These are phyloP conservation scores for Aureobasidium leucospermi DNA, from an alignment of 2,329 filamentous ascomycete species.

Conservation along the genomic window DNA sequence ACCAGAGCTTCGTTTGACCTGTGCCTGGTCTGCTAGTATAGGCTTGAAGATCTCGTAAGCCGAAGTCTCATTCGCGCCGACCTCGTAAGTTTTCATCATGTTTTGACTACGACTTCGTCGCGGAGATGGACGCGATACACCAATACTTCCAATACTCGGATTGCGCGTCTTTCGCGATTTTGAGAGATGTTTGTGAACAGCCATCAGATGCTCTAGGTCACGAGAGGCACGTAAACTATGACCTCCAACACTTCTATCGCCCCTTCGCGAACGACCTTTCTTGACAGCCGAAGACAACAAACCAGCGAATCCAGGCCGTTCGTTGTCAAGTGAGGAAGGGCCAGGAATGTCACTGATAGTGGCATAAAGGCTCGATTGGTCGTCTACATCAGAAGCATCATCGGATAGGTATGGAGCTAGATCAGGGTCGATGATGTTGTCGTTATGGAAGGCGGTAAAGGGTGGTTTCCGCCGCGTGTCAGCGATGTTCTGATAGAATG, in stretches of 20 bases:
- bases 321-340: constrained; percentile 57
- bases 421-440: constrained; percentile 97
- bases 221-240: constrained; percentile 56
- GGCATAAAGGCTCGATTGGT: constrained; percentile 77
- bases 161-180: constrained; percentile 68
- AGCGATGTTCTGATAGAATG: constrained; percentile 69
- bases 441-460: constrained; percentile 90
- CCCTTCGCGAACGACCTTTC: constrained; percentile 62
- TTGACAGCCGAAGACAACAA: constrained; percentile 61
- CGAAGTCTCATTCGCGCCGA: constrained; percentile 16
- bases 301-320: constrained; percentile 65
- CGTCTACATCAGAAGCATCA: constrained; percentile 68
- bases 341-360: constrained; percentile 43
- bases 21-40: background rate
- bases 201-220: constrained; percentile 57
- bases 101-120: constrained; percentile 52
- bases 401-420: constrained; percentile 94
- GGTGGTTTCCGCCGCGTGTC: constrained; percentile 51
- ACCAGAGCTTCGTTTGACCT: constrained; percentile 66
- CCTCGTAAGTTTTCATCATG: constrained; percentile 39
- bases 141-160: constrained; percentile 72
- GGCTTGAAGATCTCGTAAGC: background rate
- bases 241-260: constrained; percentile 68
- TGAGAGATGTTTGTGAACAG: constrained; percentile 54
- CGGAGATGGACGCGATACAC: constrained; percentile 64